Evolutionary conservation across 208 protist genomes (phyloP).

Genomic region (Naegleria lovaniensis): DNA sequence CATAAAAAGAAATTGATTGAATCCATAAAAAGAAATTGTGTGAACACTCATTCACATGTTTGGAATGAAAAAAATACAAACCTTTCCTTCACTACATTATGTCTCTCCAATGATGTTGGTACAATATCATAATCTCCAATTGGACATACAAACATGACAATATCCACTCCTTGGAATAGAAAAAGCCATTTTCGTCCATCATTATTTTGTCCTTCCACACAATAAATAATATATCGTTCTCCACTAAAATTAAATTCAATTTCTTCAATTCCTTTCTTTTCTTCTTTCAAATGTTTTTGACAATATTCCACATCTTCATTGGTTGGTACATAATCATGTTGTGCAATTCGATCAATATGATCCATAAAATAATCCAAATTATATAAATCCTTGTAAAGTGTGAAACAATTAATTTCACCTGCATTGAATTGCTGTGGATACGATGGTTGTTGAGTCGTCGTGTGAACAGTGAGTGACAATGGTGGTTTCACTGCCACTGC

Average conservation of each 20-base stretch:
- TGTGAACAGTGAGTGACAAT: too few relatives aligned
- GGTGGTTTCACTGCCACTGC: neutral
- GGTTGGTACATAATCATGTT: neutral
- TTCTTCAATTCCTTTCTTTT: neutral
- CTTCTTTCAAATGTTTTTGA: neutral
- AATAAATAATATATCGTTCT: neutral
- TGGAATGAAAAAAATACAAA: neutral
- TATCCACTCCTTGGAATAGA: neutral
- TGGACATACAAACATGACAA: neutral
- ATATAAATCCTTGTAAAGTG: neutral
- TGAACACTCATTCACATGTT: too few relatives aligned
- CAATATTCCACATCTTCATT: constrained; percentile 23
- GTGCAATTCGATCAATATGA: neutral
- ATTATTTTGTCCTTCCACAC: constrained; percentile 9
- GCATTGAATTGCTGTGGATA: neutral
- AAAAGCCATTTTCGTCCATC: neutral
- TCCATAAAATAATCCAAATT: neutral
- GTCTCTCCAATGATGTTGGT: neutral
- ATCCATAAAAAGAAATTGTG: too few relatives aligned
- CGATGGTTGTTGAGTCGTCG: too few relatives aligned
- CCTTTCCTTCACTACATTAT: neutral
- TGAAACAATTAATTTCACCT: neutral
- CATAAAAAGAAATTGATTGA: too few relatives aligned
- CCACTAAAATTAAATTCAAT: neutral
- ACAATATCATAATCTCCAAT: constrained; percentile 7